Percentiles rank a stretch among this genome's conserved stretches.
Conservation (phyloP, 805 yeast species). For the Cyberlindnera suaveolens region DNA sequence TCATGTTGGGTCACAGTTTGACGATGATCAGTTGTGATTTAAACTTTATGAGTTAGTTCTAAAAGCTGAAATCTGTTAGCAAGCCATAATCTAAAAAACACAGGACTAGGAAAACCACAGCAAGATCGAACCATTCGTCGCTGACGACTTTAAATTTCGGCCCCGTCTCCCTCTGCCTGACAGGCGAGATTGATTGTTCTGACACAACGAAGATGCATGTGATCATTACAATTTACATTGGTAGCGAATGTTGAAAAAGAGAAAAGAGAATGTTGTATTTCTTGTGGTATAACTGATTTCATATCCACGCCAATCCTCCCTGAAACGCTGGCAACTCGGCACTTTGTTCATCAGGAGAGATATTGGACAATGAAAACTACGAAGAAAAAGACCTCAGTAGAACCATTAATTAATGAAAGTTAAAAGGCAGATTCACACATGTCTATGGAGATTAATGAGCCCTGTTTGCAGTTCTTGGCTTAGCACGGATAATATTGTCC, state of each 20-base stretch:
- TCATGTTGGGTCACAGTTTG: too few species aligned
- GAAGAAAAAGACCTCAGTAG: neutral
- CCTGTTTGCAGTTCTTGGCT: conserved; percentile 95
- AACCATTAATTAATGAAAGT: conserved; percentile 8
- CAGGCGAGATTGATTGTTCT: conserved; percentile 18
- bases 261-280: conserved; percentile 39
- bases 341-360: conserved; percentile 4
- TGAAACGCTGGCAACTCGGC: conserved; percentile 27
- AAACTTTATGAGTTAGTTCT: too few species aligned
- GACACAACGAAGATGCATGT: conserved; percentile 74
- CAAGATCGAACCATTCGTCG: neutral
- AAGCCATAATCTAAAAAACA: too few species aligned
- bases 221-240: conserved; percentile 72
- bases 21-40: too few species aligned
- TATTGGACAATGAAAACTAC: neutral
- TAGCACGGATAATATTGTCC: conserved; percentile 93
- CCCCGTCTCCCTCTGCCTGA: too few species aligned
- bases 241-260: conserved; percentile 72
- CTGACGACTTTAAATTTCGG: conserved; percentile 47
- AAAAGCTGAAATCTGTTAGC: too few species aligned
- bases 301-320: conserved; percentile 50
- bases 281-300: conserved; percentile 48
- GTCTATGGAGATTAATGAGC: conserved; percentile 23
- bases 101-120: too few species aligned
- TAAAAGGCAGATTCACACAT: neutral